Base-by-base conservation (phyloP, 2,329 filamentous ascomycete species). In the Fusarium avenaceum region DNA sequence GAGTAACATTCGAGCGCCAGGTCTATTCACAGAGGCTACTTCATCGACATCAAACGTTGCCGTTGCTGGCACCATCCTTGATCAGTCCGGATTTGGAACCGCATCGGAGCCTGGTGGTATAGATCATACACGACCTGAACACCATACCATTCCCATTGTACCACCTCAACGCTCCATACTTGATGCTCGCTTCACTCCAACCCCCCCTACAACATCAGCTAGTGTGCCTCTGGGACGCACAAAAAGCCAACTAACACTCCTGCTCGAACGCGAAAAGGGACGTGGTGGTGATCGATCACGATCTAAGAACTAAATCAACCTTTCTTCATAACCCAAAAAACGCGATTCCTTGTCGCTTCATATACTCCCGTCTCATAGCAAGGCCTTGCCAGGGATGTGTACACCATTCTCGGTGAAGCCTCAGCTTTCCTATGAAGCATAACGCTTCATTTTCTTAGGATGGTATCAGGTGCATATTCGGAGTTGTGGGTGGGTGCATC, bases 181-280 rank as follows among this genome's bases (percentile, higher is more conserved):
- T 9, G 78, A 79, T 26, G 78, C 80, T 10, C 73, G 78, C 22
- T 82, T 86, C 57, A 81, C 80, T 6, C 85, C 85, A 24, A 87
- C 85, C 1, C 81, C 81, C 55, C 85, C 84, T 6, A 84, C 79
- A 43, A 75, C 79, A 13, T 77, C 80, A 15, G 77, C 82, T 26
- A 76, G 76, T 15, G 79, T 86, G 9, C 85, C 84, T 6, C 77
- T 89, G 48, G 86, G 81, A n/a, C 80, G 86, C 58, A 85, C 86
- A n/a, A 87, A 84, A 75, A 89, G 87, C 69, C 86, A 89, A 72
- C 78, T 90, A 28, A 85, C 84, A 11, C 77, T 89, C 6, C 78
- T 90, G 2, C 78, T 89, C 20, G 85, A 88, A 68, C 82, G 84
- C 35, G 85, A 86, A 64, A 85, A 82, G 69, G 77, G 76, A 15